Percentiles rank a stretch among this genome's conserved stretches.
Conservation (phyloP, 2,329 filamentous ascomycete genomes). For the Fusarium sp. region DNA sequence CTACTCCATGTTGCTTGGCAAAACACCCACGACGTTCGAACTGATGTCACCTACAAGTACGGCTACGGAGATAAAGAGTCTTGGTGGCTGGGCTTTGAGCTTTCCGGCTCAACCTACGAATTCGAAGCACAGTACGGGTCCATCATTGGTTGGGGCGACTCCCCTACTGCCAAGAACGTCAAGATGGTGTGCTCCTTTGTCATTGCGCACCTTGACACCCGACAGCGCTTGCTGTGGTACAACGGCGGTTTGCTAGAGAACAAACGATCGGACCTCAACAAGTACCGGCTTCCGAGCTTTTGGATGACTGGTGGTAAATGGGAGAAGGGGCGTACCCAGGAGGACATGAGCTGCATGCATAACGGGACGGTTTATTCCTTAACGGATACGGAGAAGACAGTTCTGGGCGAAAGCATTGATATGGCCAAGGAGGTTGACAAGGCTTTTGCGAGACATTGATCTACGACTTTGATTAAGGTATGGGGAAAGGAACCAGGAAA, state of each 20-base stretch:
- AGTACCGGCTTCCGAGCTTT: slow-evolving; percentile 49
- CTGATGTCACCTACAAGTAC: slow-evolving; percentile 53
- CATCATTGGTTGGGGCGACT: slow-evolving; percentile 51
- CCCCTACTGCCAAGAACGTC: neutral
- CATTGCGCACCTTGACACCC: slow-evolving; percentile 55
- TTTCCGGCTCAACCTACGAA: slow-evolving; percentile 51
- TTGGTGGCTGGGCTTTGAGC: slow-evolving; percentile 58
- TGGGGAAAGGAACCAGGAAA: neutral
- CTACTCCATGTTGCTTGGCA: slow-evolving; percentile 57
- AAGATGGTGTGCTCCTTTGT: slow-evolving; percentile 52
- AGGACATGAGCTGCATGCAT: slow-evolving; percentile 54
- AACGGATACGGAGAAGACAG: neutral
- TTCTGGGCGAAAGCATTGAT: slow-evolving; percentile 16
- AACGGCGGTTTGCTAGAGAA: slow-evolving; percentile 57
- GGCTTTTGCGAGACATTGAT: neutral
- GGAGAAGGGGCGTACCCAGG: slow-evolving; percentile 47
- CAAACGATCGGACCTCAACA: slow-evolving; percentile 44
- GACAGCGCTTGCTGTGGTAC: slow-evolving; percentile 53
- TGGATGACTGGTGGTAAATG: slow-evolving; percentile 55
- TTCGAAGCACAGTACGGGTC: slow-evolving; percentile 56
- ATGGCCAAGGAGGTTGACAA: slow-evolving; percentile 23
- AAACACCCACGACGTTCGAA: slow-evolving; percentile 53
- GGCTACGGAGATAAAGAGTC: slow-evolving; percentile 59
- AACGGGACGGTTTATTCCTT: slow-evolving; percentile 10
- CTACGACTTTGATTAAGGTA: neutral